A percentile compares a stretch with the other conserved stretches of the same genome.
These are phyloP conservation scores for Chrysosporium keratinophilum DNA, from an alignment of 2,329 filamentous ascomycete species.

Conservation along the genomic window DNA sequence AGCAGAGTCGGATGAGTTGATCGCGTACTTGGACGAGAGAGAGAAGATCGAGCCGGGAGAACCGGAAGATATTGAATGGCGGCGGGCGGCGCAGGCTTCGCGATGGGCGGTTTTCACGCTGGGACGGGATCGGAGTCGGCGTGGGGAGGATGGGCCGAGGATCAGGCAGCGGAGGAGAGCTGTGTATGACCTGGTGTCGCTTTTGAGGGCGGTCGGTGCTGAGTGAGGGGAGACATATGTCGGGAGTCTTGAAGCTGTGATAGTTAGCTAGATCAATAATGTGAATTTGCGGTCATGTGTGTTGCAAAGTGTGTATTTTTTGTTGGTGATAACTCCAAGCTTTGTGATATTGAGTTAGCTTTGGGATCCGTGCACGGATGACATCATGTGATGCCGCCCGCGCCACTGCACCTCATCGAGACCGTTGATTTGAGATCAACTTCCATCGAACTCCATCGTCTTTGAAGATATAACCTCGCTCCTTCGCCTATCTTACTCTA, in stretches of 20 bases:
- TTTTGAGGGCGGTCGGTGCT: background rate
- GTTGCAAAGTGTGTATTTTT: no score
- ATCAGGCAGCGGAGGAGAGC: background rate
- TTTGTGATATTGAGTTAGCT: background rate
- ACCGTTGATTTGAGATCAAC: background rate
- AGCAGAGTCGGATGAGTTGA: constrained; percentile 4
- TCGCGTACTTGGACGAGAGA: constrained; percentile 7
- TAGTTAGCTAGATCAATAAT: no score
- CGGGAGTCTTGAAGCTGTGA: background rate
- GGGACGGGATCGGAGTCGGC: background rate
- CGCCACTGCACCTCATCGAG: background rate
- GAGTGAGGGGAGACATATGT: background rate
- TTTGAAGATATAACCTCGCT: background rate
- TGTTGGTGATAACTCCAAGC: background rate
- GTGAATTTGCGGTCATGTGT: no score
- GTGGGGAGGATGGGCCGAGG: background rate
- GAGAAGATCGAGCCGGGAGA: background rate
- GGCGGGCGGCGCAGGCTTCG: background rate
- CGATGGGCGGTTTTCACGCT: constrained; percentile 1
- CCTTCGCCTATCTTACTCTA: background rate
- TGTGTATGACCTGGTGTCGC: background rate
- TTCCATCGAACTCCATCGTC: background rate
- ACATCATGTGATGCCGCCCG: background rate
- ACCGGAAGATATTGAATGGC: no score
- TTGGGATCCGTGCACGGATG: background rate